Evolutionary conservation across 2,329 filamentous ascomycete species (phyloP), one percentile per base, ranked within the genome.

Genomic region (Leptographium flavum): DNA sequence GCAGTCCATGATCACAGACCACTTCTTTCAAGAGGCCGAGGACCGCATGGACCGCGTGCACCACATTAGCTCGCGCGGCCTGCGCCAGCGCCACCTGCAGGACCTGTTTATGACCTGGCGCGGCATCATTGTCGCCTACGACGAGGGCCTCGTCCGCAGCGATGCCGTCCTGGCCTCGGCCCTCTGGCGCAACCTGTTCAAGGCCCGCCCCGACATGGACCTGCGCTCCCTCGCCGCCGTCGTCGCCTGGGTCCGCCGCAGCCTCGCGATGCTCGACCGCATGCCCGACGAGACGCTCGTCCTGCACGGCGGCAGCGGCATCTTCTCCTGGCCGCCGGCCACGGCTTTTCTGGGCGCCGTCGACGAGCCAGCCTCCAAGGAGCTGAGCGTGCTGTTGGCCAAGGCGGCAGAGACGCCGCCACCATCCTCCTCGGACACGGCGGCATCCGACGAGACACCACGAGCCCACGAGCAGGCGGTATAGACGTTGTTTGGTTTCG

Each of bases 61-160:
- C 69, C 81, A 81, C 53, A 71, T 81, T 62, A 64, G 66, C 27
- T 75, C 75, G 48, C 68, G 71, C 45, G 67, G 67, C 25, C 65
- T 79, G 52, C 71, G 79, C 33, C 75, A 80, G 60, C 71, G 71
- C 51, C 80, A 81, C 62, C 71, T 83, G 45, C 94, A 95, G 63
- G 90, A 96, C 61, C 73, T 95, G 48, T 96, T 92, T 56, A 71
- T 87, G 48, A 87, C 94, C 64, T 98, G 90, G 86, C 80, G 92
- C 46, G 92, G 88, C 27, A 69, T 88, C 45, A 70, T 94, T 21
- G 73, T 87, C 8, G 85, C 87, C 2, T 92, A 88, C 60, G 86
- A 93, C 59, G 85, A 92, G 66, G 86, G 83, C 0, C 59, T 93
- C 38, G 70, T 79, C 53, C 81, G 79, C 60, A 82, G 83, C 10